Percentiles rank a stretch among this genome's conserved stretches.
Conservation (phyloP, 2,329 filamentous ascomycete genomes). For the Arthroderma sp. region DNA sequence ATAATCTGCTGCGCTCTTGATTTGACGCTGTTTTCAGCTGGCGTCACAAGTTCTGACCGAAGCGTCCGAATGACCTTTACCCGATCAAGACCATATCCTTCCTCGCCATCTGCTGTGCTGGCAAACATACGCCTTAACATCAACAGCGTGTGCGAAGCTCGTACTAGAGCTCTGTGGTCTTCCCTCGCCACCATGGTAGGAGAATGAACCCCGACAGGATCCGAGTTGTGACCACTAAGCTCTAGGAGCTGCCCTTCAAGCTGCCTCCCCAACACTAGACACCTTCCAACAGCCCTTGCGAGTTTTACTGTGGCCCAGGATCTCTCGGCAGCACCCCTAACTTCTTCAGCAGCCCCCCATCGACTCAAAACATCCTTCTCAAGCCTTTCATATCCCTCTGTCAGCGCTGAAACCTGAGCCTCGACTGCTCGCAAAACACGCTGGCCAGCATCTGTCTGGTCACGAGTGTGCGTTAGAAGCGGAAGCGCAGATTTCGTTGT, state of each 20-base stretch:
- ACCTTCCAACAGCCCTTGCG: slow-evolving; percentile 61
- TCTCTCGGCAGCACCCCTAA: slow-evolving; percentile 61
- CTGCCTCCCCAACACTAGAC: slow-evolving; percentile 69
- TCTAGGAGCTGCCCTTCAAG: slow-evolving; percentile 77
- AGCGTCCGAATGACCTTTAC: slow-evolving; percentile 61
- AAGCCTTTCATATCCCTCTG: slow-evolving; percentile 71
- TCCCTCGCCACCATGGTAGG: slow-evolving; percentile 34
- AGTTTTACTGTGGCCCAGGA: slow-evolving; percentile 70
- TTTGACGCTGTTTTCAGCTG: slow-evolving; percentile 61
- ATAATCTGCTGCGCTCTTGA: slow-evolving; percentile 65
- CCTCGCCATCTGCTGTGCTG: slow-evolving; percentile 54
- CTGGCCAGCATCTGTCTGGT: slow-evolving; percentile 59
- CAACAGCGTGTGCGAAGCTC: slow-evolving; percentile 67
- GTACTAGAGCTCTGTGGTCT: slow-evolving; percentile 66
- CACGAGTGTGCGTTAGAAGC: slow-evolving; percentile 62
- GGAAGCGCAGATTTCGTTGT: slow-evolving; percentile 75
- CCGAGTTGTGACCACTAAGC: slow-evolving; percentile 34
- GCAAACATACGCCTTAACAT: slow-evolving; percentile 61
- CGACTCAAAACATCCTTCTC: slow-evolving; percentile 77
- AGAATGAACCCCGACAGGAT: background rate
- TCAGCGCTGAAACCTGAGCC: slow-evolving; percentile 63
- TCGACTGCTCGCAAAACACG: slow-evolving; percentile 65
- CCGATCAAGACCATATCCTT: slow-evolving; percentile 61
- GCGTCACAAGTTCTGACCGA: slow-evolving; percentile 53
- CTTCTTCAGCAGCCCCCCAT: slow-evolving; percentile 74